phyloP scores from a whole-genome alignment of 176 grass and related monocot species.

The Oryza glaberrima region DNA sequence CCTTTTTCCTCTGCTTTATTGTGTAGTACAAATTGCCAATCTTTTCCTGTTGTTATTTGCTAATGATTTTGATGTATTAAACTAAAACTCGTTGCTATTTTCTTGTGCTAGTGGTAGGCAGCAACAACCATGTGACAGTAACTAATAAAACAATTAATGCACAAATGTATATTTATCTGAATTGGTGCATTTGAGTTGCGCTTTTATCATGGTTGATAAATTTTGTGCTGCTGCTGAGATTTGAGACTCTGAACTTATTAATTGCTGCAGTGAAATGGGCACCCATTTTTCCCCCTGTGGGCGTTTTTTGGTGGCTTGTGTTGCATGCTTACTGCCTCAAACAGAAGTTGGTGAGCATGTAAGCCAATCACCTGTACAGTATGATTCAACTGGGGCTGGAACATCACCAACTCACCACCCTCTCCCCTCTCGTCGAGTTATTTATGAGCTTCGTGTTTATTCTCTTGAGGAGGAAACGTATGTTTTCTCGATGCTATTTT shows the following conservation, averaged over 20 bases:
- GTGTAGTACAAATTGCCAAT: neutral
- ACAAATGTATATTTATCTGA: neutral
- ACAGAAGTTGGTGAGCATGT: conserved; percentile 70
- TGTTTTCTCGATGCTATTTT: conserved; percentile 32
- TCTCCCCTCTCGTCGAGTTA: conserved; percentile 84
- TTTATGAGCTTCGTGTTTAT: conserved; percentile 98
- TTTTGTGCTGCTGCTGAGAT: neutral
- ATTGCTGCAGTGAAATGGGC: conserved; percentile 93
- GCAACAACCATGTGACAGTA: neutral
- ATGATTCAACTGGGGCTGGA: conserved; percentile 70
- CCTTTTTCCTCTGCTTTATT: neutral
- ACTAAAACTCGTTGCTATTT: neutral
- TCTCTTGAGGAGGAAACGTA: conserved; percentile 90
- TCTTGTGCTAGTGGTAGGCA: neutral
- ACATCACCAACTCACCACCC: conserved; percentile 93
- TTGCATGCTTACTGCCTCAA: conserved; percentile 92
- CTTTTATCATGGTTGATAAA: conserved; percentile 26
- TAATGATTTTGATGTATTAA: neutral
- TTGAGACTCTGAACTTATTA: neutral
- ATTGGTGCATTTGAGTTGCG: neutral
- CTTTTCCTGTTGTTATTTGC: neutral
- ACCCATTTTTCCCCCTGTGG: conserved; percentile 97
- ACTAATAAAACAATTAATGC: neutral
- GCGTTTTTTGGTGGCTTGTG: conserved; percentile 92
- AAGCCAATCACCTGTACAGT: conserved; percentile 64